phyloP scores from a whole-genome alignment of 2,329 filamentous ascomycete genomes.

The Hirsutella rhossiliensis region DNA sequence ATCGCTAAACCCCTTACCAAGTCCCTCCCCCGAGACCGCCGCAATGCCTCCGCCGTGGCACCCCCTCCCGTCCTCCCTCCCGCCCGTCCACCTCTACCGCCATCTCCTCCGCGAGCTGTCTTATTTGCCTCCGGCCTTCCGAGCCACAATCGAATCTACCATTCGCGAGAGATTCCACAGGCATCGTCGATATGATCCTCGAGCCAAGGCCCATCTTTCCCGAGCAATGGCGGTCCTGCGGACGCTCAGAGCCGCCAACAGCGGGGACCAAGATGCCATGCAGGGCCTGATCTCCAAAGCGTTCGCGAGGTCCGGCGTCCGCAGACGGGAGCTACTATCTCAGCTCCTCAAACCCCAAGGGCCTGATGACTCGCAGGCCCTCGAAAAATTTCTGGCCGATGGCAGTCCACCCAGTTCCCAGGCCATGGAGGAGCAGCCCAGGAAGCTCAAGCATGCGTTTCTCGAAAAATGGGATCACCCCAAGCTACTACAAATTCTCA shows the following conservation, averaged over 20 bases:
- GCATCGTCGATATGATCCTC: conserved; percentile 17
- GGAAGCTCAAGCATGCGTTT: conserved; percentile 16
- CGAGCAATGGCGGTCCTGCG: conserved; percentile 31
- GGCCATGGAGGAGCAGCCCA: neutral
- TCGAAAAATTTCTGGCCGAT: conserved; percentile 21
- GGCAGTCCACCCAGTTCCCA: no score
- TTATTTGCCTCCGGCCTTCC: conserved; percentile 44
- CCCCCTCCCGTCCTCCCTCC: conserved; percentile 11
- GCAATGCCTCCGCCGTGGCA: conserved; percentile 17
- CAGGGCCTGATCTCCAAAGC: conserved; percentile 31
- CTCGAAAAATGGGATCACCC: conserved; percentile 36
- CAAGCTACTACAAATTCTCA: conserved; percentile 29
- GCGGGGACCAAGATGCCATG: conserved; percentile 35
- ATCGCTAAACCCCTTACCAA: no score
- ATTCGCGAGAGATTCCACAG: conserved; percentile 36
- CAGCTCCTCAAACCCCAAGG: conserved; percentile 23
- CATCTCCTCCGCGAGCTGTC: conserved; percentile 47
- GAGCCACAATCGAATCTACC: conserved; percentile 26
- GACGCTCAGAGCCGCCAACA: conserved; percentile 38
- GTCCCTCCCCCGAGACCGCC: neutral
- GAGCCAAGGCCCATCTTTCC: conserved; percentile 19
- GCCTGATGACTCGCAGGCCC: conserved; percentile 25
- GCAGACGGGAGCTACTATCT: conserved; percentile 34
- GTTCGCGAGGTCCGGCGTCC: conserved; percentile 40
- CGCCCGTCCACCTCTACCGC: conserved; percentile 35